Evolutionary conservation across 768 basidiomycete genomes (phyloP), one percentile per base, ranked within the genome.

Genomic region (Suillus occidentalis): DNA sequence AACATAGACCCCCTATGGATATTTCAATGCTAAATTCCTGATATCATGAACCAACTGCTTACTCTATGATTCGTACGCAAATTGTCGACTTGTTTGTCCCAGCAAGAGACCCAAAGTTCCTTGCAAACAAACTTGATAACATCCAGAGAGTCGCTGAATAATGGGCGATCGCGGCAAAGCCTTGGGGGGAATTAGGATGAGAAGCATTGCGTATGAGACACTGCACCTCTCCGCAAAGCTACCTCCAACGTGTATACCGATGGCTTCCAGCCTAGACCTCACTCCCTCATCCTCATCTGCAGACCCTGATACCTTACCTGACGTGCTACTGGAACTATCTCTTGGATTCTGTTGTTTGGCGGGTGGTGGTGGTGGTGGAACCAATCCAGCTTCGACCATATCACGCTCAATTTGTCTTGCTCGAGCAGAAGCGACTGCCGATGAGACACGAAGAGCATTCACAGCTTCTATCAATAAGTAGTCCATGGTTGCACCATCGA

Each of bases 21-120:
- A 37, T 60, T 49, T 45, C 10, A 14, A 28, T 40, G 34, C 40
- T 3, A 22, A 56, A 65, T 39, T 7, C 22, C 42, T 52, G 64
- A 56, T 53, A 52, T 8, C 8, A 37, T 31, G 18, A 3, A n/a
- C 65, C 20, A 47, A 20, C 28, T 42, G 79, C 87, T 47, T 72
- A 95, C 95, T 58, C 95, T 83, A 75, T 97, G 96, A 74, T 98
- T 98, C 18, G 95, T 98, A 53, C 95, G 86, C 64, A 98, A 79
- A 75, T 98, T 98, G 72, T 97, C 95, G 1, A 97, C 93, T 74
- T 97, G 96, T 73, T 96, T 96, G 61, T 95, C 92, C 89, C 93
- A 97, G 63, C 90, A 91, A 25, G 89, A 87, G 0, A 87, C 81
- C 93, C 95, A 98, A n/a, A 98, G 79, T 63, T 98, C 95, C 72